A percentile compares a stretch with the other conserved stretches of the same genome.
Conservation (phyloP, 1,284 basidiomycete species). For the Kwoniella shivajii region DNA sequence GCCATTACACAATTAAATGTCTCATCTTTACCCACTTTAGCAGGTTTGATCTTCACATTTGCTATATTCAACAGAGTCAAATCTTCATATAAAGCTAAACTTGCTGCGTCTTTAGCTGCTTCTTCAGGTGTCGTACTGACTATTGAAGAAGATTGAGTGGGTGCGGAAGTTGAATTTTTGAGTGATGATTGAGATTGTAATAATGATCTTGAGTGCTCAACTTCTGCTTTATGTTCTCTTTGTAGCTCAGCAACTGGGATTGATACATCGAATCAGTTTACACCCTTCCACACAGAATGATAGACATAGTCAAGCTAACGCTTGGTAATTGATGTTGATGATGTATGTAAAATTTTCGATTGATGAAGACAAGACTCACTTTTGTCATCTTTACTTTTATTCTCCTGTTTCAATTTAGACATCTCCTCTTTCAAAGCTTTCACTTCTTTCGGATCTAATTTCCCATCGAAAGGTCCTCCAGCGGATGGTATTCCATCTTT, state of each 20-base stretch:
- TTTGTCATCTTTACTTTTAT: slow-evolving; percentile 39
- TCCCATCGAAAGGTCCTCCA: slow-evolving; percentile 14
- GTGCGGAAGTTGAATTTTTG: slow-evolving; percentile 5
- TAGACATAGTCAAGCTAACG: too few species aligned
- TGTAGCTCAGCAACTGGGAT: slow-evolving; percentile 35
- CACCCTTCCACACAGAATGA: too few species aligned
- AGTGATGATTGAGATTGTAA: slow-evolving; percentile 20
- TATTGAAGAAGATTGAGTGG: slow-evolving; percentile 7
- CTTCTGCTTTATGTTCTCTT: slow-evolving; percentile 47
- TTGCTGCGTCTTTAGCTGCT: slow-evolving; percentile 36
- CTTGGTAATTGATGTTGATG: too few species aligned
- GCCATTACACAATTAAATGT: slow-evolving; percentile 49
- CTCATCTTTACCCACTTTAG: slow-evolving; percentile 40
- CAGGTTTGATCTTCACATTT: slow-evolving; percentile 39
- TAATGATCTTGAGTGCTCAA: slow-evolving; percentile 40
- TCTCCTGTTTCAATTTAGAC: slow-evolving; percentile 28
- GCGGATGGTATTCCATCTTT: slow-evolving; percentile 19
- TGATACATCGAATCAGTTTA: too few species aligned
- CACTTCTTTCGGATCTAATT: slow-evolving; percentile 40
- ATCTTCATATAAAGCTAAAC: slow-evolving; percentile 50
- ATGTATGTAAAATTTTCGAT: not conserved
- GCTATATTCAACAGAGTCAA: slow-evolving; percentile 45
- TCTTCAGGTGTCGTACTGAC: slow-evolving; percentile 29
- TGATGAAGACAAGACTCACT: slow-evolving; percentile 29
- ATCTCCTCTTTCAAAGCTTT: slow-evolving; percentile 42